Evolutionary conservation across 441 rosid species (phyloP).

Genomic region (Brassica hybrid): DNA sequence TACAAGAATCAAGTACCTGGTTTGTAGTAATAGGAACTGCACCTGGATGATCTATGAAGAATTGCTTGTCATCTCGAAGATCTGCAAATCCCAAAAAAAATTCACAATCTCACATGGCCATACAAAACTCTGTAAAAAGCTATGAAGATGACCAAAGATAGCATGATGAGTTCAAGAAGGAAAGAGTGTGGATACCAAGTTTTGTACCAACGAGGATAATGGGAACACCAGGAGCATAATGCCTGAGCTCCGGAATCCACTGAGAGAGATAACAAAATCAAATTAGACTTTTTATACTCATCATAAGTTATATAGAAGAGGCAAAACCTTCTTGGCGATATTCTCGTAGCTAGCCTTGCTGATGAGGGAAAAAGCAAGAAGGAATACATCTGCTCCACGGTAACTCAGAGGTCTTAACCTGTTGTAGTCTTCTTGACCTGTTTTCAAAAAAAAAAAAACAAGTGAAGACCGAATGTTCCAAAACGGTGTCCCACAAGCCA

Average conservation of each 20-base stretch:
- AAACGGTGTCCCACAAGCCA: slow-evolving; percentile 79
- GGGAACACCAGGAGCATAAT: slow-evolving; percentile 83
- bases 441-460: slow-evolving; percentile 13
- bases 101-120: not conserved
- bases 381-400: slow-evolving; percentile 85
- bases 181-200: slow-evolving; percentile 49
- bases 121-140: not conserved
- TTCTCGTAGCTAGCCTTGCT: slow-evolving; percentile 95
- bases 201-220: slow-evolving; percentile 82
- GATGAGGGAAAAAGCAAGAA: slow-evolving; percentile 80
- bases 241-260: slow-evolving; percentile 92
- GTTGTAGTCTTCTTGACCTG: slow-evolving; percentile 89
- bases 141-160: not conserved
- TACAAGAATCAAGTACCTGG: slow-evolving; percentile 56
- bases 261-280: slow-evolving; percentile 35
- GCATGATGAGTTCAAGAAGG: not conserved
- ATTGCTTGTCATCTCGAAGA: slow-evolving; percentile 80
- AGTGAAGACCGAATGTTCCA: no score
- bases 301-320: not conserved
- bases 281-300: not conserved
- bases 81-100: slow-evolving; percentile 40
- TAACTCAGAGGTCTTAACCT: slow-evolving; percentile 75
- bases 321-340: slow-evolving; percentile 76
- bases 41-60: slow-evolving; percentile 81
- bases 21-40: slow-evolving; percentile 65